Base-by-base conservation (phyloP, 1,284 basidiomycete species). In the Tremellales sp. region DNA sequence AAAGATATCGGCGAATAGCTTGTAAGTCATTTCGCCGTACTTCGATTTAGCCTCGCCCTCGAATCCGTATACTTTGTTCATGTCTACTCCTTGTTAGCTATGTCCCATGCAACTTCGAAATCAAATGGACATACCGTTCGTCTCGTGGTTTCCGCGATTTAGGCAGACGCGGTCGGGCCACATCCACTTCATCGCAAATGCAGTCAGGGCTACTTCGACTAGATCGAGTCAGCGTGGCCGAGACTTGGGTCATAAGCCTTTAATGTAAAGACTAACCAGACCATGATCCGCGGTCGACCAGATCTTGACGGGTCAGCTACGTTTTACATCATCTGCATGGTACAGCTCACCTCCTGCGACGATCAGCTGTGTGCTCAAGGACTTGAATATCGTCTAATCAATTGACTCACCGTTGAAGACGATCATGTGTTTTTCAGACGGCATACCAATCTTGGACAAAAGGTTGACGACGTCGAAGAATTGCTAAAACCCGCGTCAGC, bases 161-260 rank as follows among this genome's bases (percentile, higher is more conserved):
- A 96, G 83, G 72, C 81, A 92, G 78, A 93, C 87, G 52, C 80
- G 82, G 52, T 82, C 82, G 2, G 91, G 92, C 74, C 89, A 91
- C 45, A 94, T 76, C 91, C 93, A 98, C 80, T 98, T 98, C 77
- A 88, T 97, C 4, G 93, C 90, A 67, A 98, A 89, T 2, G 93
- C 84, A 8, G 88, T 87, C 53, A 98, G 75, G 48, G 93, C 92
- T 50, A 97, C 93, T 75, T 99, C 96, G 52, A 97, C 87, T 39
- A 33, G 36, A 31, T 31, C 29, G 10, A 89, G 61, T 54, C 56
- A 60, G 39, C 48, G 49, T 35, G 29, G 8, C 8, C 29, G 8
- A 31, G 29, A 8, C 15, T 15, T 15, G 8, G 15, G 29, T 31
- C n/a, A n/a, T n/a, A n/a, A n/a, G n/a, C n/a, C n/a, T n/a, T n/a